phyloP scores from a whole-genome alignment of 2,329 filamentous ascomycete species.

The Plenodomus tracheiphilus region DNA sequence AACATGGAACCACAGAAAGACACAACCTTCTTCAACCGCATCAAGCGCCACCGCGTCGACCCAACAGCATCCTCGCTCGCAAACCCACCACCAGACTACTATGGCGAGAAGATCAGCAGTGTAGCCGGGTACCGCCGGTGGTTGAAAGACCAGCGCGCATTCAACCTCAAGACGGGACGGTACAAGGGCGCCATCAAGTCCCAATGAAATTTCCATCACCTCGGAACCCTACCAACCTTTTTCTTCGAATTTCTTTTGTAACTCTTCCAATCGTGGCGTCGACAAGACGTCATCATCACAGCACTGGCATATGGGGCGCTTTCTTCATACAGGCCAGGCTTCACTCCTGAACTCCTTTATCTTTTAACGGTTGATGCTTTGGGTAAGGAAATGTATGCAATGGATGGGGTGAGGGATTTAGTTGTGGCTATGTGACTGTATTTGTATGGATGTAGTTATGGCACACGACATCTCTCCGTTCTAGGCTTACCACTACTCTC shows the following conservation, averaged over 20 bases:
- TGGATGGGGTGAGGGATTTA: not conserved
- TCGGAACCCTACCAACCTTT: too few relatives aligned
- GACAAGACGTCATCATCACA: not conserved
- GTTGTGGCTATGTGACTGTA: not conserved
- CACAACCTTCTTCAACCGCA: constrained; percentile 86
- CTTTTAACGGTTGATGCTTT: not conserved
- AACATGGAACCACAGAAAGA: constrained; percentile 71
- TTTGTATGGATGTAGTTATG: not conserved
- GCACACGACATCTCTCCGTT: not conserved
- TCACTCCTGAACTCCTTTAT: not conserved
- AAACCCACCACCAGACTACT: constrained; percentile 96
- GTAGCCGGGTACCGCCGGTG: constrained; percentile 89
- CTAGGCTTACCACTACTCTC: not conserved
- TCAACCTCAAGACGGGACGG: constrained; percentile 76
- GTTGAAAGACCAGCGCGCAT: constrained; percentile 96
- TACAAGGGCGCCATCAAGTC: constrained; percentile 43
- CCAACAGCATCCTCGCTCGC: constrained; percentile 84
- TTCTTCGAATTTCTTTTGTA: not conserved
- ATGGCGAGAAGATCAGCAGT: constrained; percentile 96
- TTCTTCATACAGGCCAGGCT: not conserved
- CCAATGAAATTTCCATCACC: too few relatives aligned
- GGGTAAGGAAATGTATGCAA: not conserved
- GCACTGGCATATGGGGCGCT: not conserved
- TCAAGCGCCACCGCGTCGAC: constrained; percentile 91
- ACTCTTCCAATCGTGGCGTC: not conserved